These are phyloP conservation scores for Microbotryum silenes-acaulis DNA, from an alignment of 1,284 basidiomycete genomes.

Conservation along the genomic window DNA sequence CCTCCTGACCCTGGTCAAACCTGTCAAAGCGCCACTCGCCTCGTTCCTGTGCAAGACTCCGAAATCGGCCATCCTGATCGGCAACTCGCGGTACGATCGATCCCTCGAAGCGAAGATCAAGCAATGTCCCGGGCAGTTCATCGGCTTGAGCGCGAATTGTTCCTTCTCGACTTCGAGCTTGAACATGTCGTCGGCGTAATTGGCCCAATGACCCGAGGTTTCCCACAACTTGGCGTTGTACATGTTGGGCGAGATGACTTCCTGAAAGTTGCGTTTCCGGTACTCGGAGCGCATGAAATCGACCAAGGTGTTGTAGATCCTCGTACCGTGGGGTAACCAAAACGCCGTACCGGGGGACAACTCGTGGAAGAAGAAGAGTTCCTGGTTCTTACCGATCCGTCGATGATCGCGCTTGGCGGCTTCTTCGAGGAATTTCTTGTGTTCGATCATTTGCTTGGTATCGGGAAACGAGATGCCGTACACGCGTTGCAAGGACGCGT, in stretches of 20 bases:
- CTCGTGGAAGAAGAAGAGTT: conserved; percentile 98
- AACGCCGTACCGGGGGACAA: conserved; percentile 90
- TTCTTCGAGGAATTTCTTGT: conserved; percentile 93
- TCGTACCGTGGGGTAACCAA: conserved; percentile 93
- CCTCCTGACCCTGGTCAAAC: conserved; percentile 83
- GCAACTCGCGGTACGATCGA: conserved; percentile 89
- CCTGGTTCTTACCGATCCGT: conserved; percentile 94
- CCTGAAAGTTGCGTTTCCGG: conserved; percentile 77
- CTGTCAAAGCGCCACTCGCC: conserved; percentile 87
- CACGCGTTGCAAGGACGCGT: conserved; percentile 92
- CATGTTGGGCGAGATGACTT: conserved; percentile 98
- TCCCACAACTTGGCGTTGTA: conserved; percentile 96
- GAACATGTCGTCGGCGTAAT: conserved; percentile 99
- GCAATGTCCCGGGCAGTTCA: conserved; percentile 99
- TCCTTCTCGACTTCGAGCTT: conserved; percentile 87
- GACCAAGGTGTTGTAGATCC: conserved; percentile 91
- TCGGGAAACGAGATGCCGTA: conserved; percentile 99
- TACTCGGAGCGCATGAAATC: conserved; percentile 80
- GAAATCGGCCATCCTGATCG: conserved; percentile 96
- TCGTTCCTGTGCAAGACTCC: conserved; percentile 97
- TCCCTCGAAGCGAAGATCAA: conserved; percentile 93
- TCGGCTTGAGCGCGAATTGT: conserved; percentile 88
- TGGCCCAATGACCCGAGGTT: conserved; percentile 96
- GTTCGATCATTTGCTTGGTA: conserved; percentile 88
- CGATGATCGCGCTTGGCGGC: conserved; percentile 96